A percentile compares a stretch with the other conserved stretches of the same genome.
Evolutionary conservation across 148 eudicot species (phyloP).

Genomic region (Cornus florida): DNA sequence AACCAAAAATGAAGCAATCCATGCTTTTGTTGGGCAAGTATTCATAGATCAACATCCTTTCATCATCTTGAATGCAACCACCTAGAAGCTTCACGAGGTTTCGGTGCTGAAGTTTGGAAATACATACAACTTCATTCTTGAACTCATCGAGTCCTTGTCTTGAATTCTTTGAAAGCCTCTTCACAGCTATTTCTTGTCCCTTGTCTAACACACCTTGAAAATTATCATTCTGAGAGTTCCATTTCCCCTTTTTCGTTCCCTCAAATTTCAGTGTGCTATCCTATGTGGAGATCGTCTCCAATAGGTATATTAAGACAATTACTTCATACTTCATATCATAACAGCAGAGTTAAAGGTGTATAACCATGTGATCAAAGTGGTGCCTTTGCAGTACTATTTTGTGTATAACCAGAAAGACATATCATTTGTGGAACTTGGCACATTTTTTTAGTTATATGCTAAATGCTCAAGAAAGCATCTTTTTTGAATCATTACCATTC

Average conservation of each 20-base stretch:
- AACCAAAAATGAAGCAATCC: slow-evolving; percentile 18
- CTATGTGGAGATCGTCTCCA: not conserved
- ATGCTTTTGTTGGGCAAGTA: slow-evolving; percentile 24
- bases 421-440: no score
- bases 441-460: no score
- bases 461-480: no score
- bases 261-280: no score
- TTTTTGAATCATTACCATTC: no score
- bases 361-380: no score
- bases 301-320: not conserved
- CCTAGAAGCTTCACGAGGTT: slow-evolving; percentile 25
- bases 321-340: no score
- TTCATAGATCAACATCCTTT: slow-evolving; percentile 19
- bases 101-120: slow-evolving; percentile 19
- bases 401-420: no score
- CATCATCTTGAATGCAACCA: slow-evolving; percentile 13
- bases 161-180: slow-evolving; percentile 17
- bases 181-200: slow-evolving; percentile 27
- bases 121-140: slow-evolving; percentile 16
- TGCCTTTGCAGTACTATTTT: no score
- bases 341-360: no score
- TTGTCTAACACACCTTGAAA: slow-evolving; percentile 23
- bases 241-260: no score
- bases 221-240: not conserved
- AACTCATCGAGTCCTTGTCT: slow-evolving; percentile 19